A percentile compares a stretch with the other conserved stretches of the same genome.
Conservation (phyloP, 129 eudicot genomes). For the Helianthus tuberosus region DNA sequence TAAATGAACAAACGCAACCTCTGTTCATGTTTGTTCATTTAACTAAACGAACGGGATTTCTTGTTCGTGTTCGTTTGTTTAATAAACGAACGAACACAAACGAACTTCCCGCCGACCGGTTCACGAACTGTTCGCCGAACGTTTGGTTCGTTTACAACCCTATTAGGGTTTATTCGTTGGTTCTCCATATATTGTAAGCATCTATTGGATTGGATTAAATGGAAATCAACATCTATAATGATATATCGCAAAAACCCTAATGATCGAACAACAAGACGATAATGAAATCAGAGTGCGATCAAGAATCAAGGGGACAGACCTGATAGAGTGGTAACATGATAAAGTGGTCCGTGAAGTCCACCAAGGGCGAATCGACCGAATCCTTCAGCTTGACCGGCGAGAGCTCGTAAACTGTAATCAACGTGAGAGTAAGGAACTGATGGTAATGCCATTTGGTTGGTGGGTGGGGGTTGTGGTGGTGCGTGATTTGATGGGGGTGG, state of each 20-base stretch:
- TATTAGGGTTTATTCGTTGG: too few relatives aligned
- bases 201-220: too few relatives aligned
- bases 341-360: conserved; percentile 67
- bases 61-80: too few relatives aligned
- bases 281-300: background rate
- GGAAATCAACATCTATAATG: background rate
- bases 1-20: too few relatives aligned
- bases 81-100: too few relatives aligned
- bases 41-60: too few relatives aligned
- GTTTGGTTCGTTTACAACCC: too few relatives aligned
- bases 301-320: conserved; percentile 35
- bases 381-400: conserved; percentile 90
- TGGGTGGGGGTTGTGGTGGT: conserved; percentile 16
- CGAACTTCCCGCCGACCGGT: too few relatives aligned
- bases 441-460: conserved; percentile 11
- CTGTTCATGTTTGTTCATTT: too few relatives aligned
- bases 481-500: conserved; percentile 21
- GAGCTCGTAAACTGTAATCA: conserved; percentile 65
- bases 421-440: conserved; percentile 63
- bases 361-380: conserved; percentile 89
- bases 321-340: conserved; percentile 64
- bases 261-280: background rate
- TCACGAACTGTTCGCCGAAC: too few relatives aligned
- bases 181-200: too few relatives aligned
- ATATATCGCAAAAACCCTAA: conserved; percentile 13